These are phyloP conservation scores for Erysimum cheiri DNA, from an alignment of 441 rosid genomes.

Conservation along the genomic window DNA sequence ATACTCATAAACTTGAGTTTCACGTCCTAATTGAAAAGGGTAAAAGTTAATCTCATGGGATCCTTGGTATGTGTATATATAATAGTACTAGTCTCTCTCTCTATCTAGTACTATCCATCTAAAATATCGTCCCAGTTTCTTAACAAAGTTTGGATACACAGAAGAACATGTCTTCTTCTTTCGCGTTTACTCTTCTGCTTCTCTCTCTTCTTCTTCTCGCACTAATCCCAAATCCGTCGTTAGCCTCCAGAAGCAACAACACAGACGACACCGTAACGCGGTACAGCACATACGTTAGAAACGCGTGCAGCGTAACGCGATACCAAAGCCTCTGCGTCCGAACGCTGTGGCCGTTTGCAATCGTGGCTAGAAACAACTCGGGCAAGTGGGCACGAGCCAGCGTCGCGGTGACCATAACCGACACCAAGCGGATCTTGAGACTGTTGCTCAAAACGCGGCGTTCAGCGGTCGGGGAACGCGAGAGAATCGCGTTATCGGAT, in stretches of 20 bases:
- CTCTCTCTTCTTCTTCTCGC: conserved; percentile 11
- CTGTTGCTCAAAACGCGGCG: conserved; percentile 39
- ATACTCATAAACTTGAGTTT: conserved; percentile 10
- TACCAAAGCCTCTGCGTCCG: conserved; percentile 65
- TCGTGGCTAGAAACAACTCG: conserved; percentile 58
- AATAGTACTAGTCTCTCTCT: neutral
- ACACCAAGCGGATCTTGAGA: conserved; percentile 55
- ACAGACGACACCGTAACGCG: conserved; percentile 21
- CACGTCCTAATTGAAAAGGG: conserved; percentile 25
- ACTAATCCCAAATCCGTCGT: conserved; percentile 14
- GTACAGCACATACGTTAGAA: conserved; percentile 49
- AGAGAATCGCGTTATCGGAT: conserved; percentile 62
- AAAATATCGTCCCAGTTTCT: conserved; percentile 12
- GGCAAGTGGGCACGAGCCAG: conserved; percentile 86
- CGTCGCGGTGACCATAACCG: conserved; percentile 67
- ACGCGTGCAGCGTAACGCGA: conserved; percentile 77
- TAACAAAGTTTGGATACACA: conserved; percentile 1
- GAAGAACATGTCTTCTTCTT: conserved; percentile 30
- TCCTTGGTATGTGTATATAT: conserved; percentile 17
- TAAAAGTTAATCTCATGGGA: neutral
- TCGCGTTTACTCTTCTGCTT: too few species aligned
- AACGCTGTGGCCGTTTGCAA: conserved; percentile 67
- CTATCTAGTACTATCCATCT: neutral
- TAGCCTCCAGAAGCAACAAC: conserved; percentile 32
- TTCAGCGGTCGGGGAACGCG: conserved; percentile 46